Percentiles rank a stretch among this genome's conserved stretches.
Evolutionary conservation across 176 grass and related monocot genomes (phyloP).

Genomic region (Themeda triandra): DNA sequence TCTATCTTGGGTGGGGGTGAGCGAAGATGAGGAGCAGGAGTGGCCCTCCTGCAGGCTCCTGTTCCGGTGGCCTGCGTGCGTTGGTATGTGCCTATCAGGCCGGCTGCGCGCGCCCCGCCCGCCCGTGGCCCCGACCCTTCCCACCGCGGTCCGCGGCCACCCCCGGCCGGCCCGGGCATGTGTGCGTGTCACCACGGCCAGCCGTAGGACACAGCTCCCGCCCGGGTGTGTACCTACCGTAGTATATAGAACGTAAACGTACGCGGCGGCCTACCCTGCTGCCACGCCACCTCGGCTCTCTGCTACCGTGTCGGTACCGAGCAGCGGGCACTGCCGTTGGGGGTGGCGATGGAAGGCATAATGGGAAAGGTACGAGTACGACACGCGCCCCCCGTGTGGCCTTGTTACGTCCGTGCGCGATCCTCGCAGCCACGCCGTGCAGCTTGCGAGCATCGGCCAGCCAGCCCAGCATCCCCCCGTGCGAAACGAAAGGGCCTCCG

Average conservation of each 20-base stretch:
- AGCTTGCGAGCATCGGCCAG: not conserved
- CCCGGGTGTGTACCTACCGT: not conserved
- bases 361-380: not conserved
- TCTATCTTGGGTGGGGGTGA: not conserved
- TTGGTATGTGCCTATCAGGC: slow-evolving; percentile 21
- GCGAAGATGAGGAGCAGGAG: not conserved
- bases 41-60: not conserved
- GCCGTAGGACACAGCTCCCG: not conserved
- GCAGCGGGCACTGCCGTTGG: not conserved
- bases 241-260: not conserved
- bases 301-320: not conserved
- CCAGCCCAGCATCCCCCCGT: not conserved
- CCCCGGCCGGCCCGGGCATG: not conserved
- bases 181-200: slow-evolving; percentile 10
- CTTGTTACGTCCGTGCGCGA: not conserved
- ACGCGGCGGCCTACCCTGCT: not conserved
- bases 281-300: not conserved
- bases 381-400: not conserved
- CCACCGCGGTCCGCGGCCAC: too few relatives aligned
- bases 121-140: not conserved
- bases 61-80: slow-evolving; percentile 7
- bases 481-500: not conserved
- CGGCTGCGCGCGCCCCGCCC: not conserved
- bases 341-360: too few relatives aligned
- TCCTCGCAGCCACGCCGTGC: not conserved